Base-by-base conservation (phyloP, 2,329 filamentous ascomycete species). In the Penicillium glabrum region DNA sequence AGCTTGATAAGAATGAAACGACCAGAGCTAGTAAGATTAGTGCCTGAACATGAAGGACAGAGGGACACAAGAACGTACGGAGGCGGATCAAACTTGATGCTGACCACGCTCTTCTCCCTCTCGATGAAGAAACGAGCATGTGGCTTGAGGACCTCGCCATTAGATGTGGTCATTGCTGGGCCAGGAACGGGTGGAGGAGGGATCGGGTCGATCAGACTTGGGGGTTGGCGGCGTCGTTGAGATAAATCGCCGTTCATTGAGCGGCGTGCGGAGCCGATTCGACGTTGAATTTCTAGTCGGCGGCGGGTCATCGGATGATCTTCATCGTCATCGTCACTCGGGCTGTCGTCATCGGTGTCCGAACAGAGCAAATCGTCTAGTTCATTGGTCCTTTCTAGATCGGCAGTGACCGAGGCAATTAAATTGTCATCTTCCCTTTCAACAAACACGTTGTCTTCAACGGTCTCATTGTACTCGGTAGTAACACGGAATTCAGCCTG, bases 1-100 rank as follows among this genome's bases (percentile, higher is more conserved):
- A 97, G 85, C 79, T 97, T 97, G 61, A 98, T 80, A 43, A 97
- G 76, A 51, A 98, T 89, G 71, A 89, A 96, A 55, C 90, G 85
- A 5, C 90, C 90, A 11, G 90, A 91, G 9, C 82, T 85, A 59
- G 31, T n/a, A 14, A 14, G 2, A 14, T 59, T 26, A 62, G 51
- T 26, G 24, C 14, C 50, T 31, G 29, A 5, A 24, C 5, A 43
- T 23, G 23, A 21, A 43, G 44, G 14, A 19, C n/a, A 19, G 3
- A 24, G 52, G 14, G 3, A 51, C 19, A 24, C 19, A 33, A 35
- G 16, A 31, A 65, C 75, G 46, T 74, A 77, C 75, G 71, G 72
- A 53, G 75, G 74, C 13, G 75, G 74, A 56, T 77, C 74, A 52
- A 98, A 97, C 57, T 86, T 88, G 66, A 98, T 89, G 14, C 88